Base-by-base conservation (phyloP, 345 rosid species). In the Eucalyptus rudis region DNA sequence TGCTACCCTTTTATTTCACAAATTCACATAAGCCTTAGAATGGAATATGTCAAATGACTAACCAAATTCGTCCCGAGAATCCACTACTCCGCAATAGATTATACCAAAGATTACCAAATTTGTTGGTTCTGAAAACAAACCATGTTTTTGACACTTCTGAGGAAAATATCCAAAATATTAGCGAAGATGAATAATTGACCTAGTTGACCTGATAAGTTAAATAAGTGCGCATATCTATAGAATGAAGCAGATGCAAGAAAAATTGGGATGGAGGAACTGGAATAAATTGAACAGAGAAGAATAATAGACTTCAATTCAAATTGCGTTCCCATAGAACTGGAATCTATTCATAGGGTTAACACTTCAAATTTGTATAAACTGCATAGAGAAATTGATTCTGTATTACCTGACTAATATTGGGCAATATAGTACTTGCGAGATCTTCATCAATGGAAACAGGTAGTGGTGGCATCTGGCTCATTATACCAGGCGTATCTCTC, bases 381-480 rank as follows among this genome's bases (percentile, higher is more conserved):
- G 17, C 83, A 40, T 81, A 49, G 44, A 25, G 47, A 88, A 83
- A 49, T 64, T 49, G 25, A 62, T 10, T 71, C n/a, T 71, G 15
- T 71, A 64, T 91, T 92, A 96, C 96, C 96, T 92, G 93, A 89
- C 92, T 90, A 83, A 93, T 88, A 89, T 87, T 91, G 68, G 95
- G 96, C 90, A 95, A 90, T 89, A 96, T 86, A 90, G 93, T 92
- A 91, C 87, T 93, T 31, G 95, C 95, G 88, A 97, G 96, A 92
- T 96, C 94, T 89, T 94, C 97, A 49, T 93, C 84, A 81, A 97
- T 92, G 84, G 94, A 90, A 83, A 93, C 94, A 50, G 94, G 95
- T 87, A 97, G 93, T 33, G 99, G 97, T 64, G 96, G 97, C 99
- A 97, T 96, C 89, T 93, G 97, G 89, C 95, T 96, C 99, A 97